phyloP scores from a whole-genome alignment of 371 early-diverging fungal genomes.

The Mucor indicus region DNA sequence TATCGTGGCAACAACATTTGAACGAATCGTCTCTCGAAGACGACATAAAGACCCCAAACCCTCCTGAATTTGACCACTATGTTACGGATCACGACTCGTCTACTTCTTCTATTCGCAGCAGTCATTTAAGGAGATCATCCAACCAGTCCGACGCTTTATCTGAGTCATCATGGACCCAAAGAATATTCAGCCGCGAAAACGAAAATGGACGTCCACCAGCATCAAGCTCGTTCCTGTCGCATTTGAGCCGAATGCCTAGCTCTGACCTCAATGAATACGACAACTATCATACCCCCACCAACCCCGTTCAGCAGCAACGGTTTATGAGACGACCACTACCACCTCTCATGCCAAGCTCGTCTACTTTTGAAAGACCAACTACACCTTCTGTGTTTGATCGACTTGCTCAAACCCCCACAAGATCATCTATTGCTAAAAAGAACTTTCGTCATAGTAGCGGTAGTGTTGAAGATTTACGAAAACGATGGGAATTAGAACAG shows the following conservation, averaged over 20 bases:
- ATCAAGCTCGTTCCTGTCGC: constrained; percentile 1
- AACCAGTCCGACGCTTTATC: constrained; percentile 37
- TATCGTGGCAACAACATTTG: constrained; percentile 33
- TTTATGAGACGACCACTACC: constrained; percentile 2
- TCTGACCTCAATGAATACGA: no score
- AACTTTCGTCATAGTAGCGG: constrained; percentile 43
- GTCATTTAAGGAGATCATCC: constrained; percentile 42
- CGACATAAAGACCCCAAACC: background rate
- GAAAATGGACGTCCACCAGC: background rate
- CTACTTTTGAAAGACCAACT: constrained; percentile 25
- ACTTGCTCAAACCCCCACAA: constrained; percentile 45
- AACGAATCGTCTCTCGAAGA: background rate
- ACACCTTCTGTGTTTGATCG: constrained; percentile 47
- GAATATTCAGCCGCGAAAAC: background rate
- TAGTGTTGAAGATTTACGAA: constrained; percentile 42
- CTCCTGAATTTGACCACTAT: constrained; percentile 24
- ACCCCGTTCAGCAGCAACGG: background rate
- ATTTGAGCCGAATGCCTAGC: no score
- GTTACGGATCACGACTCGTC: constrained; percentile 39
- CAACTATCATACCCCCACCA: background rate
- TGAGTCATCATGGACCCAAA: constrained; percentile 15
- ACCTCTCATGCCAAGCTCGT: constrained; percentile 15
- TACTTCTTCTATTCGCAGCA: constrained; percentile 40
- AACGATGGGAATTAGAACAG: constrained; percentile 32
- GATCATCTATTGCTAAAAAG: constrained; percentile 46